phyloP scores from a whole-genome alignment of 2,329 filamentous ascomycete species.

The Trichophyton benhamiae region DNA sequence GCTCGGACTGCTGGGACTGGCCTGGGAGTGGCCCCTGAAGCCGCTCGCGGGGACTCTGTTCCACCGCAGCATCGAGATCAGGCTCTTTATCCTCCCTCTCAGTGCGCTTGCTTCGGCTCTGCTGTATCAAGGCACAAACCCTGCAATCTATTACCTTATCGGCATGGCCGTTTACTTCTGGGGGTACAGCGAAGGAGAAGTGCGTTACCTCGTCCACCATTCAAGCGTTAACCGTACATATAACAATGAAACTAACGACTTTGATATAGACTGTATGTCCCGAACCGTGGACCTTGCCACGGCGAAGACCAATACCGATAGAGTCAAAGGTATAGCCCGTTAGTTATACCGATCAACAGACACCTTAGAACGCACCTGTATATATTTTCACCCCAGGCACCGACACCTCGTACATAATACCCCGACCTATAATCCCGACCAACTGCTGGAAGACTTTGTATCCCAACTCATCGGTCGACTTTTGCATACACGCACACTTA shows the following conservation, averaged over 20 bases:
- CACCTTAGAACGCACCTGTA: background rate
- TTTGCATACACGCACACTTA: background rate
- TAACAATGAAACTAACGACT: conserved; percentile 54
- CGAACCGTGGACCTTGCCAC: conserved; percentile 58
- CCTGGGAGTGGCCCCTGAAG: conserved; percentile 81
- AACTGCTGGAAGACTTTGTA: background rate
- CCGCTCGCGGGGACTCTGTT: conserved; percentile 63
- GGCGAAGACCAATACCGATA: conserved; percentile 25
- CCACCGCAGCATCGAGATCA: conserved; percentile 77
- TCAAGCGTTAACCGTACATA: conserved; percentile 49
- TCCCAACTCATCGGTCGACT: background rate
- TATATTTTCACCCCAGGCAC: background rate
- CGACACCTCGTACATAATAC: background rate
- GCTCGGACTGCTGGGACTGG: conserved; percentile 63
- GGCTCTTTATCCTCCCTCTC: conserved; percentile 71
- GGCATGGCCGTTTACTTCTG: conserved; percentile 84
- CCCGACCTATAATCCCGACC: background rate
- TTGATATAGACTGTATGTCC: conserved; percentile 49
- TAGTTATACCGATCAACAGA: background rate
- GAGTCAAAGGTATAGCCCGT: conserved; percentile 19
- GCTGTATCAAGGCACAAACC: conserved; percentile 84
- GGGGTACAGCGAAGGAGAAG: conserved; percentile 96
- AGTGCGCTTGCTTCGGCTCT: conserved; percentile 61
- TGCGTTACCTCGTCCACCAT: conserved; percentile 36
- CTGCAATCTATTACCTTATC: conserved; percentile 81